Evolutionary conservation across 305 asterid genomes (phyloP).

Genomic region (Rubia tinctorum): DNA sequence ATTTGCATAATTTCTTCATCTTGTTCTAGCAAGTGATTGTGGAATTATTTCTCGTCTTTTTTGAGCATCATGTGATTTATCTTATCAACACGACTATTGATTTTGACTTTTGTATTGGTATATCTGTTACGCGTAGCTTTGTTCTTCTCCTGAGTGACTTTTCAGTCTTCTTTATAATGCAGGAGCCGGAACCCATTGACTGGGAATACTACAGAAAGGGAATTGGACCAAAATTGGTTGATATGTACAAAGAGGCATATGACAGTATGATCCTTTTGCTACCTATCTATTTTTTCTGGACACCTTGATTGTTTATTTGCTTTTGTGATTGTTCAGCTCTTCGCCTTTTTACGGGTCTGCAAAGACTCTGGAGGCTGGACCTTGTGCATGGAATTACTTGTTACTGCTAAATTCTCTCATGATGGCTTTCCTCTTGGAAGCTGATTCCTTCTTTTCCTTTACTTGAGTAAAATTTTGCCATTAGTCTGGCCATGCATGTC

Average conservation of each 20-base stretch:
- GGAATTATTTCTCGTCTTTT: background rate
- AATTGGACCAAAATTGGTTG: slow-evolving; percentile 88
- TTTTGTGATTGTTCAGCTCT: background rate
- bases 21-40: background rate
- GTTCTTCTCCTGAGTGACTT: background rate
- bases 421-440: slow-evolving; percentile 6
- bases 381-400: background rate
- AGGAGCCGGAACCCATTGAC: slow-evolving; percentile 91
- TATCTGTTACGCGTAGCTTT: background rate
- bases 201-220: slow-evolving; percentile 94
- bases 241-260: slow-evolving; percentile 84
- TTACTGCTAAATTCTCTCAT: background rate
- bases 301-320: background rate
- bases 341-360: background rate
- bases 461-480: background rate
- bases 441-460: background rate
- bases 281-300: slow-evolving; percentile 8
- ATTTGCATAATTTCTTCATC: background rate
- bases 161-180: slow-evolving; percentile 23
- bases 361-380: background rate
- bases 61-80: background rate
- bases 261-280: slow-evolving; percentile 49
- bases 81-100: background rate
- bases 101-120: background rate
- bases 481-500: background rate